phyloP scores from a whole-genome alignment of 2,329 filamentous ascomycete genomes.

The Phialophora chinensis region DNA sequence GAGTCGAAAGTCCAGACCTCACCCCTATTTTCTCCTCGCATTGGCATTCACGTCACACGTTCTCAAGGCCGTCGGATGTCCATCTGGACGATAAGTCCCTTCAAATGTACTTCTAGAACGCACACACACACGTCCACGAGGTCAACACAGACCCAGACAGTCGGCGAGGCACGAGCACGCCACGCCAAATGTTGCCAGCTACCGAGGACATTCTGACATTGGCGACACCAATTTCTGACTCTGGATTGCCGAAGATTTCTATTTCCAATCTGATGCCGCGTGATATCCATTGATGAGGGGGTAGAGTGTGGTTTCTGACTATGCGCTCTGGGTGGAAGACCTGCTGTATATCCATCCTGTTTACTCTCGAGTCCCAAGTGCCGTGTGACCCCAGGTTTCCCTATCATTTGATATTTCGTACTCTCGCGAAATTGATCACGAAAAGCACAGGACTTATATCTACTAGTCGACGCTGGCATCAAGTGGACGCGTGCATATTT shows the following conservation, averaged over 20 bases:
- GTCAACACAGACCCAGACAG: too few species aligned
- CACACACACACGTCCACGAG: too few species aligned
- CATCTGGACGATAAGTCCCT: too few species aligned
- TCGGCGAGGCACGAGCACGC: neutral
- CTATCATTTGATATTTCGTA: neutral
- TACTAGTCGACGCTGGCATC: too few species aligned
- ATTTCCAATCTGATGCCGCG: neutral
- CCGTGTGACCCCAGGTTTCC: neutral
- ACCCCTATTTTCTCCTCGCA: too few species aligned
- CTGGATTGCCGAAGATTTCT: neutral
- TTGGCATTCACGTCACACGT: too few species aligned
- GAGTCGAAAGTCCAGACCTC: too few species aligned
- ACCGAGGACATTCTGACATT: neutral
- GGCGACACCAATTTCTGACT: neutral
- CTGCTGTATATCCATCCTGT: neutral
- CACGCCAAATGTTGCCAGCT: neutral
- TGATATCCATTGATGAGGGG: neutral
- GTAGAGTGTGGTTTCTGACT: neutral
- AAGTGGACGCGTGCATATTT: too few species aligned
- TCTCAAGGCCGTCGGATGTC: too few species aligned
- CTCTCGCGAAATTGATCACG: neutral
- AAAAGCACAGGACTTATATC: neutral
- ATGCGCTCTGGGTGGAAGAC: neutral
- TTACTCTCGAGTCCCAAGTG: neutral
- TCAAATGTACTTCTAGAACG: too few species aligned